Base-by-base conservation (phyloP, 805 yeast species). In the Ogataea pignaliae region DNA sequence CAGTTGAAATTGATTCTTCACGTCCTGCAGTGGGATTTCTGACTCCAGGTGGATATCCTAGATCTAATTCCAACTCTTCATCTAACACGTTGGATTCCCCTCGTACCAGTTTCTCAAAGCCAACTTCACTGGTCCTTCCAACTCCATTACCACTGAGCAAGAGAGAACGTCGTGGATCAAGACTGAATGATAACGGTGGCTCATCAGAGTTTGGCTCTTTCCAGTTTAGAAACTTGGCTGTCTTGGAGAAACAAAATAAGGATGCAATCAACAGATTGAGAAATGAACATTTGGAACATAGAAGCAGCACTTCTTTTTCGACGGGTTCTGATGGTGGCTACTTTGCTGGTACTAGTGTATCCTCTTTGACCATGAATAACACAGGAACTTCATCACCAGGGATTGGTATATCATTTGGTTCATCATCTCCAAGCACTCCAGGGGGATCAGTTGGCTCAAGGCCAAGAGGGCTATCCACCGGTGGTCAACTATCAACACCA, bases 201-300 rank as follows among this genome's bases (percentile, higher is more conserved):
- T 69, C 72, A 8, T 69, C 78, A 8, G 91, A 91, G 56, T 93
- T 93, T 74, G 99, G 99, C 0, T 83, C 93, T 3, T 93, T 93
- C 64, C 83, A 87, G 46, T 93, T 87, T 66, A 74, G 97, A 52
- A 93, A 93, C 60, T 68, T 93, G 49, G 83, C 91, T 4, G 93
- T 93, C 6, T 73, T 95, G 44, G 98, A 93, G 54, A 86, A 85
- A 55, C 97, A 96, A 9, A 93, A 93, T 59, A 88, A 88, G 58
- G 97, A 90, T 65, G 90, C 86, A 12, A 88, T 93, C 50, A 86
- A 87, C 56, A 71, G 96, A 50, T 75, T 93, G 59, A 86, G 89
- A 57, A 83, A 74, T 29, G 98, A 91, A 60, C 95, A 88, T 61
- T 52, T 83, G 51, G 87, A 81, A 51, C 81, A 78, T 53, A 45